A percentile compares a stretch with the other conserved stretches of the same genome.
These are phyloP conservation scores for Monoraphidium neglectum DNA, from an alignment of 139 green algal genomes.

Conservation along the genomic window DNA sequence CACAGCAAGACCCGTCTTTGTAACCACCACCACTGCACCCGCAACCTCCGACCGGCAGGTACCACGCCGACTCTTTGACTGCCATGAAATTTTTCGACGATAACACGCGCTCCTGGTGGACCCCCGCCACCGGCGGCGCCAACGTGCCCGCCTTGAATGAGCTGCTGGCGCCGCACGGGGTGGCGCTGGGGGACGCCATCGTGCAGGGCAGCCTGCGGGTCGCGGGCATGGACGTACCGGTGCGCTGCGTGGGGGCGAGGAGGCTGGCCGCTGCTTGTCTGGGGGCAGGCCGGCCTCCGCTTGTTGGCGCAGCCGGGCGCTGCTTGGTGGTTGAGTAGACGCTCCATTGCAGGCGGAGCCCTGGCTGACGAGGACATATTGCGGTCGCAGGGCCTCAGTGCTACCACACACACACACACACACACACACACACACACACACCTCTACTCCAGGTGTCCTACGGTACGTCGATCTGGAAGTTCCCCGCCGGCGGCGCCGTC, in stretches of 20 bases:
- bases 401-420: too few relatives aligned
- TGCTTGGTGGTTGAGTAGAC: too few relatives aligned
- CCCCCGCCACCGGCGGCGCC: constrained; percentile 81
- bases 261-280: too few relatives aligned
- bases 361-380: too few relatives aligned
- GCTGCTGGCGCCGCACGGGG: constrained; percentile 80
- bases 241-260: constrained; percentile 13
- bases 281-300: too few relatives aligned
- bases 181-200: constrained; percentile 81
- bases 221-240: constrained; percentile 4
- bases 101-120: constrained; percentile 96
- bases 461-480: constrained; percentile 60
- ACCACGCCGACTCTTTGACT: constrained; percentile 22
- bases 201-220: constrained; percentile 43
- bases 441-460: constrained; percentile 28
- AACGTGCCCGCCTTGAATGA: constrained; percentile 98
- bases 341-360: too few relatives aligned
- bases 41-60: constrained; percentile 9
- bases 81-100: constrained; percentile 98
- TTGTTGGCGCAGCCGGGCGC: too few relatives aligned
- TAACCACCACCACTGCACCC: too few relatives aligned
- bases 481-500: constrained; percentile 66
- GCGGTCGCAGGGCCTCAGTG: too few relatives aligned
- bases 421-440: too few relatives aligned
- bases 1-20: too few relatives aligned